Conservation (phyloP, 2,329 filamentous ascomycete genomes). For the Apiospora aurea region DNA sequence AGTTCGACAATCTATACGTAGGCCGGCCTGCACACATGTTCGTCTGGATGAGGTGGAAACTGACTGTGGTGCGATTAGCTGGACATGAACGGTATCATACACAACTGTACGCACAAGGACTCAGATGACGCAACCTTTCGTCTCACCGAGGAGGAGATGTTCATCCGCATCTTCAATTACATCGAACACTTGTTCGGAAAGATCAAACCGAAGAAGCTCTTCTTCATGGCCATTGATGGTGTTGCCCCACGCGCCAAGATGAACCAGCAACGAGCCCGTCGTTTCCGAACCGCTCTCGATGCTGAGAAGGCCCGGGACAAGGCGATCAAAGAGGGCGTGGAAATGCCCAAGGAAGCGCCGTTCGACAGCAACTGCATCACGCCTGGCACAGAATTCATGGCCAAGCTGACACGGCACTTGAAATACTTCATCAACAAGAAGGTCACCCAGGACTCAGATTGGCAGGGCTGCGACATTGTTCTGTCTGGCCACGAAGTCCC, state of each 20-base stretch:
- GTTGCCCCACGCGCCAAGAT: constrained; percentile 98
- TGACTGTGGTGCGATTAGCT: constrained; percentile 58
- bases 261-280: constrained; percentile 96
- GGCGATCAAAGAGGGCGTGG: constrained; percentile 85
- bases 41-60: constrained; percentile 40
- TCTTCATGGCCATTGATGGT: constrained; percentile 99
- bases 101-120: constrained; percentile 99
- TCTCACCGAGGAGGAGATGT: constrained; percentile 98
- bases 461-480: constrained; percentile 96
- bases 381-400: constrained; percentile 97
- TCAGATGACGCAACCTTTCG: constrained; percentile 90
- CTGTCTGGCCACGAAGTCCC: constrained; percentile 97
- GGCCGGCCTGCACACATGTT: constrained; percentile 36
- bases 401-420: constrained; percentile 89
- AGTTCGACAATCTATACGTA: constrained; percentile 96
- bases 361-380: constrained; percentile 99
- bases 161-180: constrained; percentile 99
- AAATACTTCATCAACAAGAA: constrained; percentile 99
- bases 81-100: constrained; percentile 99
- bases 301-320: constrained; percentile 90
- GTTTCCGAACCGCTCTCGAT: constrained; percentile 94
- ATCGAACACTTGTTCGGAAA: constrained; percentile 99
- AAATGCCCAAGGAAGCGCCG: constrained; percentile 92
- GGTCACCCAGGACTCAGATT: constrained; percentile 93
- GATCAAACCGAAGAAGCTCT: constrained; percentile 97